These are phyloP conservation scores for Erodium texanum DNA, from an alignment of 441 rosid genomes.

Conservation along the genomic window DNA sequence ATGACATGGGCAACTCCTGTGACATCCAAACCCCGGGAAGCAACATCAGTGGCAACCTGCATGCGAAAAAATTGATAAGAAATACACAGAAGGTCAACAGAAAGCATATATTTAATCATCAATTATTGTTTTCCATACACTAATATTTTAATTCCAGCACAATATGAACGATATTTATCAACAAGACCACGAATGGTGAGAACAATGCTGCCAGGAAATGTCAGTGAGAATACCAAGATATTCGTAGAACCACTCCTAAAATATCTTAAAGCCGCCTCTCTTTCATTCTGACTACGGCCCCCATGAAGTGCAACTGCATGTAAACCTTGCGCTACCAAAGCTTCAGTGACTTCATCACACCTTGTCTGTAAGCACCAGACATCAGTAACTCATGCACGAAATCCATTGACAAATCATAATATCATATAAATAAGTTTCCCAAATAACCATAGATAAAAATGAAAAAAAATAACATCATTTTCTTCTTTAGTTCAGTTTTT, in stretches of 20 bases:
- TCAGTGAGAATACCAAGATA: conserved; percentile 27
- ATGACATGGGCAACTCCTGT: conserved; percentile 37
- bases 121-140: neutral
- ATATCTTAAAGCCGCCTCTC: conserved; percentile 33
- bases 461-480: neutral
- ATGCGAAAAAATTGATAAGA: neutral
- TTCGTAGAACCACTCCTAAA: conserved; percentile 31
- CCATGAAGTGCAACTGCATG: conserved; percentile 35
- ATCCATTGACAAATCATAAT: neutral
- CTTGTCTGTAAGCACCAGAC: conserved; percentile 22
- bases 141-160: neutral
- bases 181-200: neutral
- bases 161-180: neutral
- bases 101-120: neutral
- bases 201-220: neutral
- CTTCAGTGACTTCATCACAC: conserved; percentile 34
- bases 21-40: conserved; percentile 38
- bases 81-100: neutral
- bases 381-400: neutral
- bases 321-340: conserved; percentile 35
- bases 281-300: conserved; percentile 35
- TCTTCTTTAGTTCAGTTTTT: neutral
- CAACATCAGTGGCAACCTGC: conserved; percentile 39
- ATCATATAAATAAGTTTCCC: neutral
- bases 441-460: neutral